Base-by-base conservation (phyloP, 129 eudicot species). In the Flaveria ramosissima region DNA sequence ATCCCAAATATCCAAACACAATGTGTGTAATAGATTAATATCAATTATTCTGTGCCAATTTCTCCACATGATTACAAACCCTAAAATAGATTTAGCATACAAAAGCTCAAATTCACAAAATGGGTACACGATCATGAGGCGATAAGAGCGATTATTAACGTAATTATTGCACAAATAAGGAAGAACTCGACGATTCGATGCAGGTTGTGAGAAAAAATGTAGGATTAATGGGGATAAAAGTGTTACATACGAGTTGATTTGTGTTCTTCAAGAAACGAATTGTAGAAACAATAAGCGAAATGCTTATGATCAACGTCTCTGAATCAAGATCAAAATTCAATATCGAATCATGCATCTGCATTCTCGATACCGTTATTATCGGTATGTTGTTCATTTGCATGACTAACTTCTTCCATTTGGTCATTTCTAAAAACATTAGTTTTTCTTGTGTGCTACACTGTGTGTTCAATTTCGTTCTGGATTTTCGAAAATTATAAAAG, bases 341-440 rank as follows among this genome's bases (percentile, higher is more conserved):
- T 77, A 75, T 75, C 57, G 74, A 19, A 43, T 42, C 57, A 67
- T 43, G 68, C 46, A 41, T 77, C 60, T 23, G 56, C 81, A 55
- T 23, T 70, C 14, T 68, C 62, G n/a, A 53, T 39, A 77, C 68
- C 81, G 75, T 53, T 21, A 53, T 53, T 68, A 1, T 77, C 74
- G 81, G 43, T 16, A 4, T 63, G 46, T 27, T 77, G 75, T 77
- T 41, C 75, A 26, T 74, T 74, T 74, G 60, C 78, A 74, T 74
- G 57, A 27, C 27, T 36, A 12, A 23, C 55, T 2, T 45, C 12
- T 43, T 43, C 47, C 10, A 43, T 10, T 7, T 43, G 47, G 10
- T 43, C 47, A 43, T 43, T 10, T 10, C 9, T 43, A 8, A 30
- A 4, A 30, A 36, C 41, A n/a, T n/a, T 36, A 36, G 7, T 36